Conservation (phyloP, 441 rosid genomes). For the Bocquillonia castaneifolia region DNA sequence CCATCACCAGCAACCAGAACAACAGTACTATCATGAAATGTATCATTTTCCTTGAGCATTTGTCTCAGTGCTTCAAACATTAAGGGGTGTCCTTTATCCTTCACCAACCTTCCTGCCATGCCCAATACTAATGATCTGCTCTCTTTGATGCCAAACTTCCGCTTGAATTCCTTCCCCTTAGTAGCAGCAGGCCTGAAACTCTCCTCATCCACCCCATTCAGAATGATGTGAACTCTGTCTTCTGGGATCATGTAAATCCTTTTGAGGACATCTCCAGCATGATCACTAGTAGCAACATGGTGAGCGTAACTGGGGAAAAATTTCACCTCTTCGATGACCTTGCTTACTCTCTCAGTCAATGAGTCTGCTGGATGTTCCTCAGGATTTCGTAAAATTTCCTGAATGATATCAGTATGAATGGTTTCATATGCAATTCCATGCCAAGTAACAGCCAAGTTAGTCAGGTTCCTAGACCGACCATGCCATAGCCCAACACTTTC, state of each 20-base stretch:
- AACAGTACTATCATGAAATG: constrained; percentile 37
- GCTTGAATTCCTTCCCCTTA: constrained; percentile 42
- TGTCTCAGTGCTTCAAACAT: constrained; percentile 72
- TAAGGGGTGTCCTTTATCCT: constrained; percentile 76
- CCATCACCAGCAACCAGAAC: constrained; percentile 86
- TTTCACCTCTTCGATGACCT: constrained; percentile 75
- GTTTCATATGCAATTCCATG: constrained; percentile 92
- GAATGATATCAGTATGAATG: constrained; percentile 81
- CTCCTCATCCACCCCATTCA: constrained; percentile 73
- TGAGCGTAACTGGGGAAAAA: constrained; percentile 75
- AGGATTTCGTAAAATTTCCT: constrained; percentile 57
- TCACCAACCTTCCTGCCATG: constrained; percentile 85
- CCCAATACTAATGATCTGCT: constrained; percentile 52
- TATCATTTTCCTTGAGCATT: constrained; percentile 44
- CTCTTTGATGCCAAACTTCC: constrained; percentile 45
- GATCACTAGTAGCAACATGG: constrained; percentile 91
- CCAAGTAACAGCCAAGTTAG: constrained; percentile 71
- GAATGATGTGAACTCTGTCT: constrained; percentile 74
- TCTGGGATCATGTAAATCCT: constrained; percentile 90
- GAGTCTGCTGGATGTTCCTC: constrained; percentile 46
- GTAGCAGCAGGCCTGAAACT: constrained; percentile 54
- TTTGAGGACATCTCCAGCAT: constrained; percentile 75
- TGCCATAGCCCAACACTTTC: constrained; percentile 84
- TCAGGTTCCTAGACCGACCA: constrained; percentile 61
- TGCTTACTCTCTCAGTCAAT: constrained; percentile 48